Evolutionary conservation across 352 stramenopile species (phyloP).

Genomic region (Saprolegnia diclina): DNA sequence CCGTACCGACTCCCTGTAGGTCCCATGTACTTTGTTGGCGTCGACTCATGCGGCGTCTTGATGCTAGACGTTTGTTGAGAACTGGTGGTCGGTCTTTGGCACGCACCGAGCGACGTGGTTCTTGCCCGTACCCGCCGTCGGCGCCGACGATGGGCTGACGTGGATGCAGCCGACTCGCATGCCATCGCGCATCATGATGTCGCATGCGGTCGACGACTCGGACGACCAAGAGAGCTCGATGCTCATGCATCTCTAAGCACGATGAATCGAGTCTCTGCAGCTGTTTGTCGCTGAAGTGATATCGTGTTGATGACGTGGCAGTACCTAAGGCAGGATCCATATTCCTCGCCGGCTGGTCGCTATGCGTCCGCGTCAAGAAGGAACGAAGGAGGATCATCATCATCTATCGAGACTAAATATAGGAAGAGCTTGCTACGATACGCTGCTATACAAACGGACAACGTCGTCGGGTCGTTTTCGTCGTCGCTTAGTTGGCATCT

Average conservation of each 20-base stretch:
- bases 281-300: neutral
- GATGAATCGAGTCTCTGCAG: neutral
- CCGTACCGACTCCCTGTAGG: conserved; percentile 14
- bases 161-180: conserved; percentile 11
- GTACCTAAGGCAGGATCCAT: neutral
- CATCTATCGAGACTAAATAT: conserved; percentile 22
- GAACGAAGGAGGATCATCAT: neutral
- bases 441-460: conserved; percentile 23
- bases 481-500: conserved; percentile 69
- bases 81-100: conserved; percentile 24
- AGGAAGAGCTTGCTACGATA: conserved; percentile 20
- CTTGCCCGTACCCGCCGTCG: neutral
- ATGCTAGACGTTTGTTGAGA: conserved; percentile 1
- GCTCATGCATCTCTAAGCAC: neutral
- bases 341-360: neutral
- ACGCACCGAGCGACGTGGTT: conserved; percentile 7
- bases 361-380: neutral
- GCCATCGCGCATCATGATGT: conserved; percentile 6
- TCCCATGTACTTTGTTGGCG: neutral
- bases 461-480: neutral
- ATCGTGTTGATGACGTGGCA: neutral
- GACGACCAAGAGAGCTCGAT: neutral
- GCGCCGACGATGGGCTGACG: conserved; percentile 10
- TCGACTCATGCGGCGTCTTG: conserved; percentile 5
- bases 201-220: conserved; percentile 2